Conservation (phyloP, 1,284 basidiomycete genomes). For the Microbotryum scabiosae region DNA sequence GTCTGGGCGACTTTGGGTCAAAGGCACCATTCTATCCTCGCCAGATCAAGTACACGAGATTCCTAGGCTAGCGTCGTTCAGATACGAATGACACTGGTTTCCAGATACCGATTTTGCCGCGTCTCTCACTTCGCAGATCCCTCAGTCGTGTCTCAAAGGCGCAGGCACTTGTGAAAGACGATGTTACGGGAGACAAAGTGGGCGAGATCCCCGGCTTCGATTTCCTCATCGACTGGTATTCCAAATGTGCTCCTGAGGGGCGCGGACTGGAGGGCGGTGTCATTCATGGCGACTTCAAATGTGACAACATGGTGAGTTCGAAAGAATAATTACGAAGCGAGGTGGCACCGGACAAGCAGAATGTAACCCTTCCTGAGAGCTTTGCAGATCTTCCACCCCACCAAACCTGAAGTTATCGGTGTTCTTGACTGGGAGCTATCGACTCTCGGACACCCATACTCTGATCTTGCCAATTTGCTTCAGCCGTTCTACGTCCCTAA, state of each 20-base stretch:
- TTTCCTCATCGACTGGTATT: conserved; percentile 70
- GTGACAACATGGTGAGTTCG: conserved; percentile 66
- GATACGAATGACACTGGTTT: neutral
- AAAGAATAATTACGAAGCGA: neutral
- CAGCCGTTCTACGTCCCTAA: conserved; percentile 64
- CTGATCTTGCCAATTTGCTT: conserved; percentile 84
- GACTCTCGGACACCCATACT: conserved; percentile 64
- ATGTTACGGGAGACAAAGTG: conserved; percentile 52
- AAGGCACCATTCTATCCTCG: conserved; percentile 74
- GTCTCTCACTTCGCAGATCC: conserved; percentile 39
- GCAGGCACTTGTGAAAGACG: conserved; percentile 59
- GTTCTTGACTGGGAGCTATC: conserved; percentile 96
- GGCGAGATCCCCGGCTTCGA: conserved; percentile 64
- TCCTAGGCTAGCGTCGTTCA: neutral
- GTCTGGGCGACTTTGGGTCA: conserved; percentile 70
- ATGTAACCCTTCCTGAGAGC: neutral
- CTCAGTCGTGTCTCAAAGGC: conserved; percentile 62
- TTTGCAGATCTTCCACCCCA: conserved; percentile 69
- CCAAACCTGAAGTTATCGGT: conserved; percentile 82
- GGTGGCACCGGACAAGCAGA: neutral
- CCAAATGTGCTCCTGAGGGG: conserved; percentile 61
- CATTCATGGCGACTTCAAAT: conserved; percentile 93
- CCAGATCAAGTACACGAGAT: conserved; percentile 58
- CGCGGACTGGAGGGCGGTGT: conserved; percentile 54
- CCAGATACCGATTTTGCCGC: neutral